phyloP scores from a whole-genome alignment of 2,329 filamentous ascomycete genomes.

The Diaporthe amygdali region DNA sequence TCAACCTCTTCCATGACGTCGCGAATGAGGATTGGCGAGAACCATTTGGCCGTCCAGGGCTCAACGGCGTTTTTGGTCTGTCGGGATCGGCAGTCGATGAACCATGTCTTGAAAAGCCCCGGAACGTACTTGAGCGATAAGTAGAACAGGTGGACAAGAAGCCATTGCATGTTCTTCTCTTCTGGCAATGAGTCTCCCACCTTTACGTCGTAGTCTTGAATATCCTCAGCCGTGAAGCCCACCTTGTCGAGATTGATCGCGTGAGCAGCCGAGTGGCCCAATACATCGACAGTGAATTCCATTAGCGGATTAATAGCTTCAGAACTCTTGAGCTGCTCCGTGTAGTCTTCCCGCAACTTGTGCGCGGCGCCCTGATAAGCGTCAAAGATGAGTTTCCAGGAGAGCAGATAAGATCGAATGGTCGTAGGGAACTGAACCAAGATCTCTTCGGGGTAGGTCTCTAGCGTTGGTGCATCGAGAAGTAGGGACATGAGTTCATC shows the following conservation, averaged over 20 bases:
- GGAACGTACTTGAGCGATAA: constrained; percentile 78
- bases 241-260: constrained; percentile 76
- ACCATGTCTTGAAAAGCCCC: constrained; percentile 83
- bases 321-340: constrained; percentile 77
- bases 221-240: constrained; percentile 62
- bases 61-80: constrained; percentile 83
- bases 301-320: constrained; percentile 73
- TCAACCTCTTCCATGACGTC: constrained; percentile 71
- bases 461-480: constrained; percentile 75
- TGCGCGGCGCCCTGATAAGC: constrained; percentile 80
- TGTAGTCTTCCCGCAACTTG: constrained; percentile 83
- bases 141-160: constrained; percentile 87
- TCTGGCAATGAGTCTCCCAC: constrained; percentile 62
- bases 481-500: constrained; percentile 86
- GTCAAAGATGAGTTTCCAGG: constrained; percentile 91
- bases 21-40: constrained; percentile 73
- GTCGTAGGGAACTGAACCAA: constrained; percentile 72
- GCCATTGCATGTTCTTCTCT: constrained; percentile 79
- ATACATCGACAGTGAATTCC: constrained; percentile 81
- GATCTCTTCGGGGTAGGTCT: constrained; percentile 68
- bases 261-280: constrained; percentile 77
- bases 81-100: constrained; percentile 78
- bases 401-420: constrained; percentile 81
- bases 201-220: constrained; percentile 58
- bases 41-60: constrained; percentile 83